Evolutionary conservation across 805 yeast species (phyloP).

Genomic region (Kluyveromyces lactis): DNA sequence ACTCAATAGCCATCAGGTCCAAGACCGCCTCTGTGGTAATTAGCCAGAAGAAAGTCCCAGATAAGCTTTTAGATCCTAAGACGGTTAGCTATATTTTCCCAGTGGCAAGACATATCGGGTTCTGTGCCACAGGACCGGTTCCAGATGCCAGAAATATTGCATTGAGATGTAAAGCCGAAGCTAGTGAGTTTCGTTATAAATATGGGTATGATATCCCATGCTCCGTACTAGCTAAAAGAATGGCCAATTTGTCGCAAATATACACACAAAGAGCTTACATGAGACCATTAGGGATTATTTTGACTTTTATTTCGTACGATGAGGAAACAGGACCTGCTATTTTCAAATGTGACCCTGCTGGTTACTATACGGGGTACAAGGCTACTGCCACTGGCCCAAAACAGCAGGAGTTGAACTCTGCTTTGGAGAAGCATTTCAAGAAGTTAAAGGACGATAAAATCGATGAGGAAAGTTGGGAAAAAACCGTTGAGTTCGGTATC

Average conservation of each 20-base stretch:
- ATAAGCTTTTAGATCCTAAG: slow-evolving; percentile 78
- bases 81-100: slow-evolving; percentile 83
- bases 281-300: slow-evolving; percentile 95
- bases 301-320: slow-evolving; percentile 81
- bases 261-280: slow-evolving; percentile 97
- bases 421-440: slow-evolving; percentile 84
- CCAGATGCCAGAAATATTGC: slow-evolving; percentile 94
- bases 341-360: slow-evolving; percentile 95
- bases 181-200: slow-evolving; percentile 88
- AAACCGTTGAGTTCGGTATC: slow-evolving; percentile 84
- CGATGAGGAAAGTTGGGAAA: slow-evolving; percentile 69
- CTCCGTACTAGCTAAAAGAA: slow-evolving; percentile 83
- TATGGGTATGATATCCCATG: slow-evolving; percentile 97
- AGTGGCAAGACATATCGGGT: slow-evolving; percentile 74
- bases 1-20: slow-evolving; percentile 82
- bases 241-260: slow-evolving; percentile 92
- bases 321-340: slow-evolving; percentile 86
- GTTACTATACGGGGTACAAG: slow-evolving; percentile 82
- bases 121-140: slow-evolving; percentile 90
- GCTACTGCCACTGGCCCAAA: slow-evolving; percentile 96
- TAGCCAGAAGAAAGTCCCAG: slow-evolving; percentile 94
- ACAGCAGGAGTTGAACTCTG: slow-evolving; percentile 89
- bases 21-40: slow-evolving; percentile 79
- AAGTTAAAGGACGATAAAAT: slow-evolving; percentile 38
- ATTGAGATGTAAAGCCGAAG: slow-evolving; percentile 85